A percentile compares a stretch with the other conserved stretches of the same genome.
Conservation (phyloP, 2,329 filamentous ascomycete genomes). For the Aureobasidium sp. region DNA sequence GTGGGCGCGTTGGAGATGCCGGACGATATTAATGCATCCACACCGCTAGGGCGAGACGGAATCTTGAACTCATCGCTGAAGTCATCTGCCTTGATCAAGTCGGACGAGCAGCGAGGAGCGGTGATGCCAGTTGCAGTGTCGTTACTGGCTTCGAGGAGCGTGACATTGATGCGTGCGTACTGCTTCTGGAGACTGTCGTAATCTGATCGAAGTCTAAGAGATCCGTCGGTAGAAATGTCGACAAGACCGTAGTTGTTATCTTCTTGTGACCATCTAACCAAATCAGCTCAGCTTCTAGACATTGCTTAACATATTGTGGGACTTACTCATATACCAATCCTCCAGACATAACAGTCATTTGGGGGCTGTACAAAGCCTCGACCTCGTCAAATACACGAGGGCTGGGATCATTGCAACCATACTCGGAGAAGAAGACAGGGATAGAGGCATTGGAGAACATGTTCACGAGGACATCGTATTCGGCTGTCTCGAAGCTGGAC, state of each 20-base stretch:
- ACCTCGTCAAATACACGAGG: constrained; percentile 73
- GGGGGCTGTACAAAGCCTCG: constrained; percentile 58
- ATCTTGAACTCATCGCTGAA: constrained; percentile 78
- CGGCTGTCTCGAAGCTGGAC: constrained; percentile 55
- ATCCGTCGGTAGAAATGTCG: constrained; percentile 36
- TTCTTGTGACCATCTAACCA: constrained; percentile 57
- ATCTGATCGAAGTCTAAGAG: constrained; percentile 37
- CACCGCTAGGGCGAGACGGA: constrained; percentile 60
- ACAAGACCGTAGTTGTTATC: constrained; percentile 50
- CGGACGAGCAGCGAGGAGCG: constrained; percentile 57
- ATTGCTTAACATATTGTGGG: too few species aligned
- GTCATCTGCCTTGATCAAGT: constrained; percentile 58
- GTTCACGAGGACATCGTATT: constrained; percentile 56
- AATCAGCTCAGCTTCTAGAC: not conserved
- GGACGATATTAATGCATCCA: constrained; percentile 64
- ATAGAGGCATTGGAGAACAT: constrained; percentile 61
- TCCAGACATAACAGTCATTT: constrained; percentile 68
- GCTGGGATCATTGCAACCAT: constrained; percentile 66
- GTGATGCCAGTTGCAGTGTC: constrained; percentile 47
- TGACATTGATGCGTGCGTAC: constrained; percentile 68
- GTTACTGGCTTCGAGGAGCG: constrained; percentile 56
- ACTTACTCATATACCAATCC: constrained; percentile 66
- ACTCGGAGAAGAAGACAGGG: constrained; percentile 77
- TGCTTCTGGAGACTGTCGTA: constrained; percentile 65
- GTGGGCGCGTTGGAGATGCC: constrained; percentile 60